Base-by-base conservation (phyloP, 495 filamentous ascomycete species). In the Penicillium simplicissimum region DNA sequence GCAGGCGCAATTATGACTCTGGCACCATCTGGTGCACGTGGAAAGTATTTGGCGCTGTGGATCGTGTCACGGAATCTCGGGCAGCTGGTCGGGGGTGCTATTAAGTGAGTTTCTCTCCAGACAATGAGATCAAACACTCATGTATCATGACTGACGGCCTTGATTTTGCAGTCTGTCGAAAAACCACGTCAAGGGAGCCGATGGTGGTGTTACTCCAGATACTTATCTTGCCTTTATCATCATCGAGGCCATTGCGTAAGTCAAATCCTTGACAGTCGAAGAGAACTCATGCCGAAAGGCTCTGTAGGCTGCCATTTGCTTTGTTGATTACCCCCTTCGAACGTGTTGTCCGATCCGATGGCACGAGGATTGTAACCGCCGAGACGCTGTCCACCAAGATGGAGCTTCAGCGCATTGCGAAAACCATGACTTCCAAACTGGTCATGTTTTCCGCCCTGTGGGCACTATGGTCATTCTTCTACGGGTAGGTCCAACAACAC, bases 391-490 rank as follows among this genome's bases (percentile, higher is more conserved):
- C 67, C 2, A 70, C 67, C 49, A 68, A 67, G 52, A 53, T 60
- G 59, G 70, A 73, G 43, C 35, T 73, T 7, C 60, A 54, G 38
- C 70, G 64, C 38, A 73, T 73, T 52, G 52, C 37, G 14, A 73
- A 68, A 60, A 73, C 70, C 5, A 62, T 73, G 36, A 69, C 66
- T 25, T 70, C 67, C 3, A 73, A 63, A 49, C 67, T 73, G 0
- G 67, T 73, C 53, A 25, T 71, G 31, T 56, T 73, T 11, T 73
- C 70, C 14, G 51, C 66, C 2, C 36, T 67, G 0, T 73, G 70
- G 70, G 70, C 70, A 17, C 25, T 73, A 21, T 73, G 70, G 70
- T 73, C 70, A 21, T 73, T 73, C 56, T 73, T 73, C 60, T 73
- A 73, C 59, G 58, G 61, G 70, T 73, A 59, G 9, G 59, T 34